These are phyloP conservation scores for Eragrostis tef DNA, from an alignment of 202 grass and related monocot genomes.

Conservation along the genomic window DNA sequence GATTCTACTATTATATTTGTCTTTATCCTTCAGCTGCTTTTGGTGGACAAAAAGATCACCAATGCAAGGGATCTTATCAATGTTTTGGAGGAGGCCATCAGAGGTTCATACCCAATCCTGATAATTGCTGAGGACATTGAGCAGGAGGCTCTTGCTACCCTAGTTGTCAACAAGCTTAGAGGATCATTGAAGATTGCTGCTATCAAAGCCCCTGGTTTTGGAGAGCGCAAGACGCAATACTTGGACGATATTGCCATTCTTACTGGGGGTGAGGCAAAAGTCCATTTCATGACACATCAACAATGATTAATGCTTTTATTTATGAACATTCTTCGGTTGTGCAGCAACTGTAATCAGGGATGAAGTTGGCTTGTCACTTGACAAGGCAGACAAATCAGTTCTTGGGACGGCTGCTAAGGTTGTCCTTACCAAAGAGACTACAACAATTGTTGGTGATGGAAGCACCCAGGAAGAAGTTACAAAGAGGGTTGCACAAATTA, in stretches of 20 bases:
- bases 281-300: neutral
- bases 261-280: slow-evolving; percentile 67
- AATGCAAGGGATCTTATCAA: slow-evolving; percentile 93
- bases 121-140: slow-evolving; percentile 98
- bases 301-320: slow-evolving; percentile 22
- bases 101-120: slow-evolving; percentile 80
- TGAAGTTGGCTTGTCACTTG: slow-evolving; percentile 86
- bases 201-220: slow-evolving; percentile 96
- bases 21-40: slow-evolving; percentile 65
- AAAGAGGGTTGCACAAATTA: slow-evolving; percentile 91
- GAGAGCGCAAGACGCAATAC: slow-evolving; percentile 93
- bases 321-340: slow-evolving; percentile 20
- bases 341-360: slow-evolving; percentile 95
- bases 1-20: slow-evolving; percentile 23
- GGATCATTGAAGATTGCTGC: slow-evolving; percentile 87
- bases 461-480: slow-evolving; percentile 89
- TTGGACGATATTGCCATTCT: slow-evolving; percentile 97
- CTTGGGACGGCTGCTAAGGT: slow-evolving; percentile 87
- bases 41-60: slow-evolving; percentile 98
- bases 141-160: slow-evolving; percentile 96
- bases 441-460: slow-evolving; percentile 95
- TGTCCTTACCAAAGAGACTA: slow-evolving; percentile 87
- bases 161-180: slow-evolving; percentile 98
- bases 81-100: slow-evolving; percentile 95
- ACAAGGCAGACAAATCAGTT: slow-evolving; percentile 84